These are phyloP conservation scores for Isoetes taiwanensis DNA, from an alignment of 75 land plant genomes.

Conservation along the genomic window DNA sequence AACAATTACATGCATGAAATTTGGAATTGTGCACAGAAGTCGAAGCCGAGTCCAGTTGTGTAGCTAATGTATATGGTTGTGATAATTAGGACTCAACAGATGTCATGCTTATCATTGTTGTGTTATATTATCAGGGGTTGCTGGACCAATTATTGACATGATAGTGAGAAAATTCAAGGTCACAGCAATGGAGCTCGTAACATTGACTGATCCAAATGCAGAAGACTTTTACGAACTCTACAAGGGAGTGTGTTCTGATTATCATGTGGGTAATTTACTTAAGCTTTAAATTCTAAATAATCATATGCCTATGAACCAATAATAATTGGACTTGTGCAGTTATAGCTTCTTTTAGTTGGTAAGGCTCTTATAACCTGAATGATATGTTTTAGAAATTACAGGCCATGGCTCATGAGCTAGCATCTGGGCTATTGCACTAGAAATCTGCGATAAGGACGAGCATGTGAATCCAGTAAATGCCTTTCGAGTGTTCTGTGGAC, in stretches of 20 bases:
- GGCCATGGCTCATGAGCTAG: constrained; percentile 33
- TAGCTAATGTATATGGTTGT: too few relatives aligned
- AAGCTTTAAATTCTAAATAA: too few relatives aligned
- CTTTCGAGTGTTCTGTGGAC: constrained; percentile 35
- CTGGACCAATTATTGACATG: constrained; percentile 21
- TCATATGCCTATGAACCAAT: too few relatives aligned
- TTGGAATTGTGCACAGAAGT: too few relatives aligned
- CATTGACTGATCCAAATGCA: constrained; percentile 19
- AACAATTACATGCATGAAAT: too few relatives aligned
- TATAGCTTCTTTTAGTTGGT: background rate
- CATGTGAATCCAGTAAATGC: constrained; percentile 21
- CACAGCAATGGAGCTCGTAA: constrained; percentile 27
- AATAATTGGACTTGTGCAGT: too few relatives aligned
- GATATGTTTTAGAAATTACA: background rate
- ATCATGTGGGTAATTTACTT: constrained; percentile 17
- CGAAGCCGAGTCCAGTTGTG: too few relatives aligned
- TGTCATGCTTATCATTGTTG: too few relatives aligned
- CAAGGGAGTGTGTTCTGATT: constrained; percentile 21
- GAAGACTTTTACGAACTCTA: constrained; percentile 27
- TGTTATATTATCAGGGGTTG: constrained; percentile 15
- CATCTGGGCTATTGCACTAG: constrained; percentile 26
- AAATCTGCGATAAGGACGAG: constrained; percentile 14
- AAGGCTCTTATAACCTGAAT: background rate
- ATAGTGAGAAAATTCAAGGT: constrained; percentile 20
- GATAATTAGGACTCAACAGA: too few relatives aligned